Evolutionary conservation across 495 filamentous ascomycete species (phyloP).

Genomic region (Ascodesmis nigricans): DNA sequence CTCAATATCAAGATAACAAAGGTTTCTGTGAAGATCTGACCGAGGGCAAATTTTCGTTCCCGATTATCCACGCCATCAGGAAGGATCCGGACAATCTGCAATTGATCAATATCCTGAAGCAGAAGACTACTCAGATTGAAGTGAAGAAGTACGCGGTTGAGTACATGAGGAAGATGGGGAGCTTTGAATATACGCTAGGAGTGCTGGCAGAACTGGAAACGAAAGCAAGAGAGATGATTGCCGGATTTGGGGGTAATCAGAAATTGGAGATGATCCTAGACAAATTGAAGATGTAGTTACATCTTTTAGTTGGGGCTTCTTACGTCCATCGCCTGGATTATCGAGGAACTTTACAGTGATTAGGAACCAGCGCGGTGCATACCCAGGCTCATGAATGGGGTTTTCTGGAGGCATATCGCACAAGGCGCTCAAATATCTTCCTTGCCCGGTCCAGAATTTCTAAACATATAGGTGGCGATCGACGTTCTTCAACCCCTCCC

Average conservation of each 20-base stretch:
- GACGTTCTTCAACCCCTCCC: no score
- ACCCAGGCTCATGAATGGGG: no score
- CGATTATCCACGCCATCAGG: slow-evolving; percentile 83
- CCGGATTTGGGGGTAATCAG: slow-evolving; percentile 34
- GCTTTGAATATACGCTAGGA: slow-evolving; percentile 61
- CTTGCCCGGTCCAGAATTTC: no score
- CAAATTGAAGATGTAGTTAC: slow-evolving; percentile 17
- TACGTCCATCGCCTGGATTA: no score
- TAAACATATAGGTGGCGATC: no score
- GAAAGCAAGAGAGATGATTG: slow-evolving; percentile 43
- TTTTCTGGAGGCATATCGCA: no score
- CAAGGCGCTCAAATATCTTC: no score
- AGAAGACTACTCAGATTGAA: slow-evolving; percentile 64
- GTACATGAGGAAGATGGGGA: slow-evolving; percentile 78
- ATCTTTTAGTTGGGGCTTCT: no score
- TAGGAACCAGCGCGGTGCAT: no score
- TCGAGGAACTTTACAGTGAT: no score
- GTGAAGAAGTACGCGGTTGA: slow-evolving; percentile 75
- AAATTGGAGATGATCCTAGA: slow-evolving; percentile 10
- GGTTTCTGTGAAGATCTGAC: slow-evolving; percentile 86
- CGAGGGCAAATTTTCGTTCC: slow-evolving; percentile 91
- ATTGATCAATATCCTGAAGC: slow-evolving; percentile 76
- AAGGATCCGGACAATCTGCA: slow-evolving; percentile 55
- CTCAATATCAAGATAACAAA: slow-evolving; percentile 60
- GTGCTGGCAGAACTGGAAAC: slow-evolving; percentile 45